A percentile compares a stretch with the other conserved stretches of the same genome.
phyloP scores from a whole-genome alignment of 2,329 filamentous ascomycete species.

The Xylaria sp. region DNA sequence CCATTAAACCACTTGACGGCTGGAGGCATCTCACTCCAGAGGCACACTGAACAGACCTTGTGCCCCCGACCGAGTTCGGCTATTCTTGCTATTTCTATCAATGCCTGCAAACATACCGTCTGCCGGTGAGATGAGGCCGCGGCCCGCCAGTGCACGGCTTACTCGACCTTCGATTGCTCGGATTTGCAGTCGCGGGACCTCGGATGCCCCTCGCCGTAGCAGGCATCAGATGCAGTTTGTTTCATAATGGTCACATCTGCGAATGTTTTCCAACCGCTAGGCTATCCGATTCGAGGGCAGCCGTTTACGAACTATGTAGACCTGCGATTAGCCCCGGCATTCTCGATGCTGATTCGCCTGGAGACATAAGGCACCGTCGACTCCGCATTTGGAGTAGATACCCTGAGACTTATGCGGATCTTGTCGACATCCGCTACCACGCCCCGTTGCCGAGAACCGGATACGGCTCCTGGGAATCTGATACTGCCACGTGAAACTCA shows the following conservation, averaged over 20 bases:
- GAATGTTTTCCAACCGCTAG: constrained; percentile 7
- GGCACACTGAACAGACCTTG: constrained; percentile 7
- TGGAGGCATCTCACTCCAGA: constrained; percentile 7
- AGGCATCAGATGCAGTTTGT: constrained; percentile 19
- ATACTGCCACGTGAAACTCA: neutral
- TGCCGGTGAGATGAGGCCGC: constrained; percentile 23
- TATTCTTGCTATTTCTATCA: constrained; percentile 29
- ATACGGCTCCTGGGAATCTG: neutral
- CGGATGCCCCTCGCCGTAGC: constrained; percentile 27
- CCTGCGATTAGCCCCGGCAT: constrained; percentile 7
- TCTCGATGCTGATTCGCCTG: constrained; percentile 13
- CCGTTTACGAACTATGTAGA: constrained; percentile 7
- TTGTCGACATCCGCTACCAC: constrained; percentile 10
- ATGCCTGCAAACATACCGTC: constrained; percentile 24
- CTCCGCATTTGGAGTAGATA: constrained; percentile 15
- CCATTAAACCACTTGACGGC: constrained; percentile 19
- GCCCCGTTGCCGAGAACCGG: constrained; percentile 4
- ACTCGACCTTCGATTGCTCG: constrained; percentile 10
- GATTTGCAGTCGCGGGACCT: constrained; percentile 18
- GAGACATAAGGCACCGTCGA: constrained; percentile 1
- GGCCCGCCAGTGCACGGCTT: constrained; percentile 15
- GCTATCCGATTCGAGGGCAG: constrained; percentile 9
- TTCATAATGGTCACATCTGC: constrained; percentile 9
- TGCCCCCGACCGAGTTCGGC: constrained; percentile 24
- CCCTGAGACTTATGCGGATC: constrained; percentile 5